Evolutionary conservation across 2,329 filamentous ascomycete species (phyloP), one percentile per base, ranked within the genome.

Genomic region (Claviceps arundinis): DNA sequence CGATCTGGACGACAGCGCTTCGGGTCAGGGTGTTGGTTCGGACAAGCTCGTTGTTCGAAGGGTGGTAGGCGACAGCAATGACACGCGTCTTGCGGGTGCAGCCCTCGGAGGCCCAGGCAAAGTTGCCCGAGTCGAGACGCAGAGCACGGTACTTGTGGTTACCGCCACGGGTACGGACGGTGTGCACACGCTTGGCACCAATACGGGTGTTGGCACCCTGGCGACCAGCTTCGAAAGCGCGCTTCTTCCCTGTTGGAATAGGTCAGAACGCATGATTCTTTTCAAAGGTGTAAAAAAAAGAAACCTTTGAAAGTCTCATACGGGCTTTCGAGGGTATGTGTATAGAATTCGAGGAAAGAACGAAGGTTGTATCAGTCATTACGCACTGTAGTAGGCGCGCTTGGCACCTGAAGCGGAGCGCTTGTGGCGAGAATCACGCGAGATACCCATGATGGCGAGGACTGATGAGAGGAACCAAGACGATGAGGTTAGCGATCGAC

Each of bases 131-230:
- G 73, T 98, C 93, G 78, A 98, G 87, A 77, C 93, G 93, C 64
- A 98, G 90, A 65, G 86, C 93, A 76, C 93, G 91, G 87, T 94
- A 96, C 82, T 98, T 98, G 80, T 87, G 89, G 88, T 98, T 98
- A 67, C 93, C 93, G 74, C 93, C 89, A 73, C 90, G 90, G 69
- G 89, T 95, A 76, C 89, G 90, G 76, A 96, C 89, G 70, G 93
- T 84, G 80, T 95, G 89, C 76, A 96, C 84, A 73, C 89, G 85
- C 87, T 95, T 95, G 72, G 85, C 70, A 68, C 94, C 93, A 76
- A 98, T 97, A 86, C 91, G 88, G 78, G 93, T 98, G 84, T 93
- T 95, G 81, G 93, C 89, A 73, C 91, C 88, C 84, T 98, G 93
- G 74, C 93, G 91, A 75, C 93, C 93, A 77, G 90, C 89, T 85